phyloP scores from a whole-genome alignment of 345 rosid species.

The Turritis glabra region DNA sequence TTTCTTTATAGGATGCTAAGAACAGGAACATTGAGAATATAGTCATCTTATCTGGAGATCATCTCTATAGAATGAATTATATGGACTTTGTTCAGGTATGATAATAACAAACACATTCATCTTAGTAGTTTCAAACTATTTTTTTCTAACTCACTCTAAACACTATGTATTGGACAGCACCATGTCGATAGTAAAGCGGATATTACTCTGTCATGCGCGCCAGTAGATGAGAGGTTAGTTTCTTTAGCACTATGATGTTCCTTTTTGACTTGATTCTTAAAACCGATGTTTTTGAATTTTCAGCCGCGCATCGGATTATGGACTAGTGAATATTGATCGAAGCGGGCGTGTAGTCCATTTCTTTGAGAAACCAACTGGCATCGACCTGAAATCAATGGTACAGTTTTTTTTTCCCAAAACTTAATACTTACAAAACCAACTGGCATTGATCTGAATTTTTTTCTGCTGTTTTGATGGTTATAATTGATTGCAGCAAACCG shows the following conservation, averaged over 20 bases:
- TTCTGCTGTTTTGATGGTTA: not conserved
- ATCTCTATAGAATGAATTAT: conserved; percentile 88
- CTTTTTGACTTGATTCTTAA: conserved; percentile 14
- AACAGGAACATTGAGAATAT: conserved; percentile 77
- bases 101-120: not conserved
- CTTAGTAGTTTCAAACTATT: not conserved
- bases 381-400: conserved; percentile 83
- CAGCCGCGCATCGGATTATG: conserved; percentile 93
- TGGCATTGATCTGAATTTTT: too few relatives aligned
- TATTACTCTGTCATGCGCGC: conserved; percentile 79
- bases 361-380: conserved; percentile 81
- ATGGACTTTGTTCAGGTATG: conserved; percentile 84
- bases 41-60: conserved; percentile 85
- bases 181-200: conserved; percentile 78
- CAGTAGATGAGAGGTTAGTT: conserved; percentile 70
- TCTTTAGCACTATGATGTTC: not conserved
- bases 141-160: conserved; percentile 10
- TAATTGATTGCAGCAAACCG: conserved; percentile 60
- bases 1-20: conserved; percentile 70
- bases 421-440: not conserved
- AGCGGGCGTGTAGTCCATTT: conserved; percentile 69
- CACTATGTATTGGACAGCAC: conserved; percentile 51
- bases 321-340: conserved; percentile 78
- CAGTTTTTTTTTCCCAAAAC: conserved; percentile 5
- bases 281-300: conserved; percentile 18